Conservation (phyloP, 495 filamentous ascomycete genomes). For the Achaetomiella virescens region DNA sequence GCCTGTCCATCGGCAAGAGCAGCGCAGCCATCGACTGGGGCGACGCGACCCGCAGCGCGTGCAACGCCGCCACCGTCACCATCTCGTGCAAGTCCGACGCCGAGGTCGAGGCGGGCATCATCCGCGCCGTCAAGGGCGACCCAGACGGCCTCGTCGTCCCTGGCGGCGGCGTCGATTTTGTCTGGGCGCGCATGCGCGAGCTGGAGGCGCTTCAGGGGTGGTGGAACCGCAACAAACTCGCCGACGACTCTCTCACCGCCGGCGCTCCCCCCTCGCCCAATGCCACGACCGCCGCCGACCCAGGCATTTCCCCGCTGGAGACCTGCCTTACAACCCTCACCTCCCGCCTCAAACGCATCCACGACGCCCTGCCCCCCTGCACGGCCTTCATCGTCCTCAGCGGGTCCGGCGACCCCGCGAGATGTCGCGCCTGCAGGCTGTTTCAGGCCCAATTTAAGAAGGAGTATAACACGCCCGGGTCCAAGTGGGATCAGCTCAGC, state of each 20-base stretch:
- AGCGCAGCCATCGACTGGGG: slow-evolving; percentile 90
- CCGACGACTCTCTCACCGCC: slow-evolving; percentile 14
- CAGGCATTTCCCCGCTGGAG: slow-evolving; percentile 37
- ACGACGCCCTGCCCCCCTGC: slow-evolving; percentile 70
- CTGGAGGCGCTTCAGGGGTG: slow-evolving; percentile 77
- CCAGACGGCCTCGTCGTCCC: slow-evolving; percentile 55
- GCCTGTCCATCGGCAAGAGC: slow-evolving; percentile 50
- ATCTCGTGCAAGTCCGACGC: slow-evolving; percentile 71
- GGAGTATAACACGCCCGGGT: slow-evolving; percentile 63
- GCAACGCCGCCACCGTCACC: slow-evolving; percentile 60
- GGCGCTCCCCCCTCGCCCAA: slow-evolving; percentile 6
- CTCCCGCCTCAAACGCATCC: slow-evolving; percentile 58
- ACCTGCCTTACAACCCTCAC: slow-evolving; percentile 40
- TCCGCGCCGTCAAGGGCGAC: slow-evolving; percentile 64
- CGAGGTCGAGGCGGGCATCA: slow-evolving; percentile 64
- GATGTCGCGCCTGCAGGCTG: slow-evolving; percentile 61
- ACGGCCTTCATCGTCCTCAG: slow-evolving; percentile 85
- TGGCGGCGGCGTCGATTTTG: slow-evolving; percentile 72
- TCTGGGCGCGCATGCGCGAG: slow-evolving; percentile 81
- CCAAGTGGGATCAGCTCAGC: slow-evolving; percentile 80
- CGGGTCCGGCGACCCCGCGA: slow-evolving; percentile 84
- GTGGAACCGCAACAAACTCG: slow-evolving; percentile 59
- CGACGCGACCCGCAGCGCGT: slow-evolving; percentile 65
- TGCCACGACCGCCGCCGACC: slow-evolving; percentile 1
- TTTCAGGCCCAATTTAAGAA: slow-evolving; percentile 67